A percentile compares a stretch with the other conserved stretches of the same genome.
Conservation (phyloP, 805 yeast species). For the Starmerella bombicola region DNA sequence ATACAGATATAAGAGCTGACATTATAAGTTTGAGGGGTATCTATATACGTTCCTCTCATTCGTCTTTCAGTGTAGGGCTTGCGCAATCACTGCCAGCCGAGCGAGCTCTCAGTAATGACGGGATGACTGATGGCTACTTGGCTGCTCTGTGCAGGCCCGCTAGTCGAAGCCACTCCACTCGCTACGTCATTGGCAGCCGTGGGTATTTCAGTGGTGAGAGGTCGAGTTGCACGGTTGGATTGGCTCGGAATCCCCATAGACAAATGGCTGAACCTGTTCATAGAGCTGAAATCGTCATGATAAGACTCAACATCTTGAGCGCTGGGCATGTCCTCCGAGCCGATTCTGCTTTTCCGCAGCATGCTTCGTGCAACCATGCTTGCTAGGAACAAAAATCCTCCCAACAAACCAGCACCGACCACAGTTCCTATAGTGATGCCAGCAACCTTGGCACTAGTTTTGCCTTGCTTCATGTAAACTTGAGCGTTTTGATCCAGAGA, state of each 20-base stretch:
- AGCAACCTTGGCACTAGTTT: constrained; percentile 37
- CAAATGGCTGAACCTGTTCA: constrained; percentile 13
- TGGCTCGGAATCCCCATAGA: no score
- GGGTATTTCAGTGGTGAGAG: no score
- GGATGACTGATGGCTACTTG: constrained; percentile 30
- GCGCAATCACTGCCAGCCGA: constrained; percentile 34
- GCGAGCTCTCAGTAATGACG: constrained; percentile 32
- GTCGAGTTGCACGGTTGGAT: no score
- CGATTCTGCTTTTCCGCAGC: constrained; percentile 37
- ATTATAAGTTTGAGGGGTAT: no score
- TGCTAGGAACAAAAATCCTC: constrained; percentile 39
- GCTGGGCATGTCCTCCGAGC: constrained; percentile 22
- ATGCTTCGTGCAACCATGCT: constrained; percentile 5
- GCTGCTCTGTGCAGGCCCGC: not conserved
- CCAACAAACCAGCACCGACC: constrained; percentile 58
- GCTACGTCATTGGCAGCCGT: no score
- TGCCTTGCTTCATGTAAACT: constrained; percentile 28
- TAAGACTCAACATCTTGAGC: constrained; percentile 20
- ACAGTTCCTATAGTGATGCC: constrained; percentile 79
- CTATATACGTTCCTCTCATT: no score
- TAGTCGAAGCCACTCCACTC: no score
- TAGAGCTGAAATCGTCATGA: constrained; percentile 17
- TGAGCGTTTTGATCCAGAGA: constrained; percentile 27
- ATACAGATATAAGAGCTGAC: no score
- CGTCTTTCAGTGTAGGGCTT: no score